Evolutionary conservation across 1,284 basidiomycete genomes (phyloP).

Genomic region (Boletus sp.): DNA sequence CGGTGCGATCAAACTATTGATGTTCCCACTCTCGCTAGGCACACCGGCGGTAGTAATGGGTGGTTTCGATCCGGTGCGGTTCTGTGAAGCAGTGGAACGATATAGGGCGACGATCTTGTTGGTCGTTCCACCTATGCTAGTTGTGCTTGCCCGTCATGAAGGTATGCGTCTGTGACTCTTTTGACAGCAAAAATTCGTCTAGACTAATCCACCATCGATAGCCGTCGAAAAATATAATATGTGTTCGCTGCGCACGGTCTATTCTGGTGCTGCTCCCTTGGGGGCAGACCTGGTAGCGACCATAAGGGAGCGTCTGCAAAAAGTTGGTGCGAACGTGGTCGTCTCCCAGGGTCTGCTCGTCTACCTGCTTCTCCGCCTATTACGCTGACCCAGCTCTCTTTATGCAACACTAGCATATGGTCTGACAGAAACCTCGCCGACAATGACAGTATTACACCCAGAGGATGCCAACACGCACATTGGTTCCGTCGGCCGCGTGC

Average conservation of each 20-base stretch:
- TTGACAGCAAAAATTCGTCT: neutral
- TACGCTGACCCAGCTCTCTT: neutral
- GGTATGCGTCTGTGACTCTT: constrained; percentile 34
- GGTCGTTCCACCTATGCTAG: constrained; percentile 83
- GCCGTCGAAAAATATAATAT: constrained; percentile 72
- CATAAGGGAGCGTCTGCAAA: constrained; percentile 40
- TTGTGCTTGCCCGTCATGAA: constrained; percentile 64
- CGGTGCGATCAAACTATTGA: constrained; percentile 55
- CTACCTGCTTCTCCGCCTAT: neutral
- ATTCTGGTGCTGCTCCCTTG: constrained; percentile 83
- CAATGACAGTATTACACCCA: constrained; percentile 46
- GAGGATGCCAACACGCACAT: constrained; percentile 42
- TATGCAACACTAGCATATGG: constrained; percentile 54
- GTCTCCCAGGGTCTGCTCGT: constrained; percentile 44
- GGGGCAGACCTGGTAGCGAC: constrained; percentile 55
- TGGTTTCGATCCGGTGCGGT: constrained; percentile 70
- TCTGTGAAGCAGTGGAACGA: constrained; percentile 61
- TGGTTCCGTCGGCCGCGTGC: constrained; percentile 66
- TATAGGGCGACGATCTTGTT: constrained; percentile 62
- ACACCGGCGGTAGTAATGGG: constrained; percentile 64
- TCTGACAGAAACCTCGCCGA: constrained; percentile 74
- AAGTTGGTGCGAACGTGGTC: constrained; percentile 32
- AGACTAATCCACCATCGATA: constrained; percentile 18
- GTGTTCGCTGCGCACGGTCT: constrained; percentile 53
- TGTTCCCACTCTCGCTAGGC: constrained; percentile 57